Conservation (phyloP, 2,329 filamentous ascomycete genomes). For the Eurotiales sp. region DNA sequence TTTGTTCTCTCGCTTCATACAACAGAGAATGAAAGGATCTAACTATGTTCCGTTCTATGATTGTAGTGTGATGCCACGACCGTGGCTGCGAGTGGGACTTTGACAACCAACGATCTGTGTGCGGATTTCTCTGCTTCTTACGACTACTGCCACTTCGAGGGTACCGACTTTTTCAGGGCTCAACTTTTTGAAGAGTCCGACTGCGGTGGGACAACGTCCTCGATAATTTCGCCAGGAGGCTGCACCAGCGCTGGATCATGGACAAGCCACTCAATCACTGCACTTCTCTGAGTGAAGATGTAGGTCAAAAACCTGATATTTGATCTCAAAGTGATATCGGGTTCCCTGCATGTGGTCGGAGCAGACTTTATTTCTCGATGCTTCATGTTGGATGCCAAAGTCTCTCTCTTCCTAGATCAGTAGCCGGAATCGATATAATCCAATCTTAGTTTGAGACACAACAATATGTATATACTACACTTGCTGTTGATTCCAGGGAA, state of each 20-base stretch:
- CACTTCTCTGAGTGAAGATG: background rate
- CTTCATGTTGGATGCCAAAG: no score
- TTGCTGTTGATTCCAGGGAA: no score
- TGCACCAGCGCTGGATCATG: background rate
- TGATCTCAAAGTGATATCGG: no score
- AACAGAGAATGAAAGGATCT: background rate
- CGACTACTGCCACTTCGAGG: constrained; percentile 1
- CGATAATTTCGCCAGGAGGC: background rate
- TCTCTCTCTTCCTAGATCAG: no score
- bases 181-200: background rate
- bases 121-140: background rate
- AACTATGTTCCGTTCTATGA: background rate
- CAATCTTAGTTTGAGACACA: no score
- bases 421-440: no score
- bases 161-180: background rate
- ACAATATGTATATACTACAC: no score
- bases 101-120: background rate
- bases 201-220: background rate
- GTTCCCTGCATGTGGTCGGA: no score
- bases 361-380: no score
- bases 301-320: no score
- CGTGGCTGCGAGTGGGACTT: background rate
- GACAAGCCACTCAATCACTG: background rate
- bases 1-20: no score
- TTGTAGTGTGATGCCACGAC: background rate